Evolutionary conservation across 148 eudicot genomes (phyloP).

Genomic region (Fagopyrum esculentum): DNA sequence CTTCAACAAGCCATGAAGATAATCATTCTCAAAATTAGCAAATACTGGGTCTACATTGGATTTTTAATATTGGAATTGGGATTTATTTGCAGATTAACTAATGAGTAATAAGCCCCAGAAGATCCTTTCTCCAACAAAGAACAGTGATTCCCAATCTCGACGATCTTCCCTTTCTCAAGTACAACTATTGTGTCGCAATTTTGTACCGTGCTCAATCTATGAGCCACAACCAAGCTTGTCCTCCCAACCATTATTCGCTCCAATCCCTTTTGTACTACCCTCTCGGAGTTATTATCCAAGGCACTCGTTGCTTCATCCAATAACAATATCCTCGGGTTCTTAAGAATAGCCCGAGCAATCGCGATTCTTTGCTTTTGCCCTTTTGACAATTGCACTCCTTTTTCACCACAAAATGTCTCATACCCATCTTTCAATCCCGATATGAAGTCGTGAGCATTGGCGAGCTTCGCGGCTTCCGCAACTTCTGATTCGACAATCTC

Average conservation of each 20-base stretch:
- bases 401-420: background rate
- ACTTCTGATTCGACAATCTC: background rate
- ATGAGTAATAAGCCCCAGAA: constrained; percentile 3
- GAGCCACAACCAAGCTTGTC: constrained; percentile 15
- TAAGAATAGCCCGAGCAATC: constrained; percentile 21
- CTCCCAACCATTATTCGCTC: constrained; percentile 22
- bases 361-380: constrained; percentile 24
- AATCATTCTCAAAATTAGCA: too few species aligned
- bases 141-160: background rate
- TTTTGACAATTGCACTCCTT: background rate
- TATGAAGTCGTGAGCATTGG: constrained; percentile 2
- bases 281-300: constrained; percentile 21
- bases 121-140: background rate
- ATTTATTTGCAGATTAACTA: background rate
- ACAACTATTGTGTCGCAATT: background rate
- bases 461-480: constrained; percentile 1
- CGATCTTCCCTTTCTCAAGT: background rate
- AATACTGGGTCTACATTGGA: too few species aligned
- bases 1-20: too few species aligned
- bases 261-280: constrained; percentile 20
- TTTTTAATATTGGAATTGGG: background rate
- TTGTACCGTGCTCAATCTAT: background rate
- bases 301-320: constrained; percentile 26
- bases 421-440: background rate
- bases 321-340: constrained; percentile 16